Evolutionary conservation across 78 protist genomes (phyloP).

Genomic region (Dictyostelium brefeldianum): DNA sequence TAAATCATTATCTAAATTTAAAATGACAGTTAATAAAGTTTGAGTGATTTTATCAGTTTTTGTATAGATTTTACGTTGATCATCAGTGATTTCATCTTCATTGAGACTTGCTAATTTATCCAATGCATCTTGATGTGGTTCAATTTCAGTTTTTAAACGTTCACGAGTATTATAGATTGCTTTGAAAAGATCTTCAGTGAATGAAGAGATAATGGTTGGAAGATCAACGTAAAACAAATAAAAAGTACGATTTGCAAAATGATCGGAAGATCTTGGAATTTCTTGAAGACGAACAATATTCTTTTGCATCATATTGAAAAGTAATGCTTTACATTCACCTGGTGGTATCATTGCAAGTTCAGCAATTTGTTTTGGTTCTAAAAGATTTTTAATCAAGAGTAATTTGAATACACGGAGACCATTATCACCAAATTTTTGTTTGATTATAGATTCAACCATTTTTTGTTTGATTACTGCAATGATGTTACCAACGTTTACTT

Average conservation of each 20-base stretch:
- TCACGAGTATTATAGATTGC: constrained; percentile 61
- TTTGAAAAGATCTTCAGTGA: constrained; percentile 63
- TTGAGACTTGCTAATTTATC: not conserved
- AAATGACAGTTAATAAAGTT: constrained; percentile 31
- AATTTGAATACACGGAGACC: constrained; percentile 71
- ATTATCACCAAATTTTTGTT: constrained; percentile 39
- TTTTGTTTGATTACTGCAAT: constrained; percentile 53
- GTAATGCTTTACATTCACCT: constrained; percentile 23
- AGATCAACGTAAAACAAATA: constrained; percentile 69
- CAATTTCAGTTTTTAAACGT: constrained; percentile 30
- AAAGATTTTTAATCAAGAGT: constrained; percentile 49
- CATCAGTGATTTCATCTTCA: constrained; percentile 30
- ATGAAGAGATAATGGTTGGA: not conserved
- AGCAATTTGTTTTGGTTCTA: constrained; percentile 74
- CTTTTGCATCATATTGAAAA: constrained; percentile 69
- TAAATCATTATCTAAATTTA: constrained; percentile 67
- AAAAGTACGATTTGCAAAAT: constrained; percentile 63
- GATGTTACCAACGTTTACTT: constrained; percentile 55
- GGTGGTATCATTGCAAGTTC: constrained; percentile 71
- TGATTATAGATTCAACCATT: constrained; percentile 68
- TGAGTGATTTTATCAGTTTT: constrained; percentile 55
- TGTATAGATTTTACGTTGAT: constrained; percentile 31
- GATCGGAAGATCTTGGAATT: constrained; percentile 64
- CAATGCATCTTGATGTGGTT: constrained; percentile 41
- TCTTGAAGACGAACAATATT: constrained; percentile 58